Base-by-base conservation (phyloP, 805 yeast species). In the Ogataea paraovalis region DNA sequence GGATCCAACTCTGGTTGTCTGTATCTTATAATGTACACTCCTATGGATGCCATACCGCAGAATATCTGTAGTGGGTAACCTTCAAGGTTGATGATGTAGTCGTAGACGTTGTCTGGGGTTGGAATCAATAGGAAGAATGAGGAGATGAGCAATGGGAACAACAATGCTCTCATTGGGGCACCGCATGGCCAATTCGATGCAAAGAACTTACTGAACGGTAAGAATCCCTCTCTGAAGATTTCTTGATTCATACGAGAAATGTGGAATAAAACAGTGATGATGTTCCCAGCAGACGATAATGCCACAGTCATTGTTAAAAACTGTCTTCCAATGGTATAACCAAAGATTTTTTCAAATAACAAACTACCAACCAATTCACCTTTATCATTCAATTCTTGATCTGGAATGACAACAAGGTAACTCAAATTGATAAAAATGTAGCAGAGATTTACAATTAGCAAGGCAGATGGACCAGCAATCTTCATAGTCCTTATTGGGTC, bases 191-290 rank as follows among this genome's bases (percentile, higher is more conserved):
- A 69, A 51, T 78, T 79, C 4, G 82, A 74, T 1, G 82, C 74
- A 72, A 79, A 75, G 48, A 73, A 65, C 25, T 54, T 56, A 9
- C 82, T 75, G 42, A 64, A 71, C 3, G 84, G 84, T 23, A 79
- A 60, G 53, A 70, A 76, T 0, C 83, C 83, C 51, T 77, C 82
- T 21, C 82, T 58, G 56, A 79, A 79, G 1, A 75, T 76, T 56
- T 79, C 84, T 57, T 79, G 84, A 51, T 74, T 74, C 59, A 75
- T 72, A 50, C 83, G 65, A 1, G 81, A 75, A 19, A 76, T 69
- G 16, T 78, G 74, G 56, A 76, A 79, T 37, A 78, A 54, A 7
- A 79, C 83, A 18, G 78, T 80, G 50, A 78, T 71, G 4, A 78
- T 72, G 52, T 79, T 79, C 2, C 83, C 82, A 3, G 76, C 83